phyloP scores from a whole-genome alignment of 179 eudicot genomes.

The Nepenthes alata region DNA sequence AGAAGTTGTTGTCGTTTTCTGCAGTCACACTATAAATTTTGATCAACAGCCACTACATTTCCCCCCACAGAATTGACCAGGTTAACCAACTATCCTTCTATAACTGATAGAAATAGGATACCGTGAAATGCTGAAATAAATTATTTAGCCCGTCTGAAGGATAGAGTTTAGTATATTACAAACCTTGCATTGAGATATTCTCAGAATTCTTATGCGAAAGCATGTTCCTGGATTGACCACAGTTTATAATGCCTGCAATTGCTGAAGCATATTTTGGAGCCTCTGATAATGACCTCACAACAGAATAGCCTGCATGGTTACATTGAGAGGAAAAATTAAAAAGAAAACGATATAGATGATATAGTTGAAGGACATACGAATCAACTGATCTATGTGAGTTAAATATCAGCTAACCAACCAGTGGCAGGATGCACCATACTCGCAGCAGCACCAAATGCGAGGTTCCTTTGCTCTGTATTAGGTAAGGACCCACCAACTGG shows the following conservation, averaged over 20 bases:
- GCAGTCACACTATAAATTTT: too few relatives aligned
- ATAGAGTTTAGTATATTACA: not conserved
- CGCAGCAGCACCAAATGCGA: constrained; percentile 98
- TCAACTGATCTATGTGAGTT: not conserved
- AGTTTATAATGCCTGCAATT: constrained; percentile 58
- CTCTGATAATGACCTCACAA: constrained; percentile 85
- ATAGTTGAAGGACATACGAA: constrained; percentile 1
- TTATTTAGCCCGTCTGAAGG: not conserved
- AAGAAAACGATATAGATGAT: constrained; percentile 1
- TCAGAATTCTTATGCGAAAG: constrained; percentile 23
- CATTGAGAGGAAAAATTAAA: not conserved
- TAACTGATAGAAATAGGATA: not conserved
- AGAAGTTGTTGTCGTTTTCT: too few relatives aligned
- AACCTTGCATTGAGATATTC: constrained; percentile 81
- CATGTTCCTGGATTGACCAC: constrained; percentile 25
- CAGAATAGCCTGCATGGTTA: constrained; percentile 60
- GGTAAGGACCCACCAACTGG: constrained; percentile 98
- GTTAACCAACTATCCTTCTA: too few relatives aligned
- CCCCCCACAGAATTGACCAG: too few relatives aligned
- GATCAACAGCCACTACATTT: too few relatives aligned
- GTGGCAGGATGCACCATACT: constrained; percentile 99
- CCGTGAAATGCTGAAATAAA: not conserved
- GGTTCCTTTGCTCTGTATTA: constrained; percentile 82
- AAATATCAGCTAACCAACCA: constrained; percentile 25
- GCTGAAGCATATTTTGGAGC: constrained; percentile 85